Evolutionary conservation across 1,139 yeast genomes (phyloP).

Genomic region (Blastobotrys illinoisensis): DNA sequence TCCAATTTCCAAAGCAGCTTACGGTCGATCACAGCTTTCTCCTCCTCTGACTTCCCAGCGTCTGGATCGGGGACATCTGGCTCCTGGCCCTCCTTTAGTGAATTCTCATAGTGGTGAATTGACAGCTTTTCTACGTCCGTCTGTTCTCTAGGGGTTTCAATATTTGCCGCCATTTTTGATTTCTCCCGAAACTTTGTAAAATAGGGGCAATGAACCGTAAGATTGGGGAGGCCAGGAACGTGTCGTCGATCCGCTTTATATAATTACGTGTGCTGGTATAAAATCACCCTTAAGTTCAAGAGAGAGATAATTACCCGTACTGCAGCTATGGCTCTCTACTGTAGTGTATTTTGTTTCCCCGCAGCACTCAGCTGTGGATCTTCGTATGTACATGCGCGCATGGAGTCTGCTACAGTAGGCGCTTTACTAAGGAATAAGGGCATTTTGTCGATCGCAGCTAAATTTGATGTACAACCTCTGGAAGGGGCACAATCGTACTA

Average conservation of each 20-base stretch:
- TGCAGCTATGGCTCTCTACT: no score
- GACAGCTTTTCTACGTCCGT: background rate
- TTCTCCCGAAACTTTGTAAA: background rate
- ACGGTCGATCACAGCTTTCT: background rate
- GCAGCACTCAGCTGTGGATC: background rate
- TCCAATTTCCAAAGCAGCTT: conserved; percentile 15
- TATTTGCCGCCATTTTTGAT: background rate
- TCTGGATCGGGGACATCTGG: background rate
- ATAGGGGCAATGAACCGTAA: background rate
- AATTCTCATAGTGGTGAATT: background rate
- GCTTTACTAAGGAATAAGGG: no score
- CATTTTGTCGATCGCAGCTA: background rate
- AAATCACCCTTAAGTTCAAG: background rate
- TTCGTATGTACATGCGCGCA: background rate
- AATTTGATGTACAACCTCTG: background rate
- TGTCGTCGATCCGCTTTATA: background rate
- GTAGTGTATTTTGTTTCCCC: background rate
- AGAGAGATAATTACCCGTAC: no score
- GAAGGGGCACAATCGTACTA: no score
- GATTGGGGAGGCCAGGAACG: background rate
- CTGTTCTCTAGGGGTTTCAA: background rate
- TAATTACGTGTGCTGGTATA: no score
- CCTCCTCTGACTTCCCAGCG: background rate
- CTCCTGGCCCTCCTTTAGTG: background rate
- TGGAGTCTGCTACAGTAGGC: no score